Evolutionary conservation across 1,284 basidiomycete genomes (phyloP).

Genomic region (Ceratobasidium sp.): DNA sequence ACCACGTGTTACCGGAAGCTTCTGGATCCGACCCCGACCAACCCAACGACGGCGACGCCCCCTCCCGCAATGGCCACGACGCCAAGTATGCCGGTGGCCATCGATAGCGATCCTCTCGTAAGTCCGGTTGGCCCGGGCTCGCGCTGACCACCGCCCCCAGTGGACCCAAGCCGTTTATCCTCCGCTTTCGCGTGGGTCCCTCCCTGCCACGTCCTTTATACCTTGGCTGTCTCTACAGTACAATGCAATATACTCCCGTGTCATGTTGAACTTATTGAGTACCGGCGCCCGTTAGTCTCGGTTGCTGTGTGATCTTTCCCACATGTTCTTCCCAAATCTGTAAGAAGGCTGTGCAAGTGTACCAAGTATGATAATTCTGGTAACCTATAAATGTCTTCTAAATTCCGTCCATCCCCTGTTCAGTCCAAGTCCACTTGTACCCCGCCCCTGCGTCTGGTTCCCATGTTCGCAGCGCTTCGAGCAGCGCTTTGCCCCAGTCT

Average conservation of each 20-base stretch:
- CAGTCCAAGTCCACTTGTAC: conserved; percentile 18
- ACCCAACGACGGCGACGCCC: background rate
- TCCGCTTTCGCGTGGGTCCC: background rate
- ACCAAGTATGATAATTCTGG: background rate
- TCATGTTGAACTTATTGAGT: background rate
- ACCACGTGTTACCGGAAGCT: conserved; percentile 43
- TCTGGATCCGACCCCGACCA: conserved; percentile 30
- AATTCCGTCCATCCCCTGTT: conserved; percentile 2
- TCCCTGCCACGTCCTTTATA: conserved; percentile 7
- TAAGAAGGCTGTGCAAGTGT: background rate
- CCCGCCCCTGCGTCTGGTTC: conserved; percentile 48
- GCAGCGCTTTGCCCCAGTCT: conserved; percentile 80
- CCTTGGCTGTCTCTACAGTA: background rate
- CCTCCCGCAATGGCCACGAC: background rate
- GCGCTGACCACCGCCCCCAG: background rate
- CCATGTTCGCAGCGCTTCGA: conserved; percentile 76
- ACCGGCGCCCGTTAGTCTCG: background rate
- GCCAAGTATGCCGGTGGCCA: background rate
- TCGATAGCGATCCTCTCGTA: background rate
- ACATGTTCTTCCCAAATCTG: background rate
- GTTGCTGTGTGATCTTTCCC: conserved; percentile 16
- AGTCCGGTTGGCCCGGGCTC: background rate
- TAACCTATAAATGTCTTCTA: background rate
- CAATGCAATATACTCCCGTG: background rate
- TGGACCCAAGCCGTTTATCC: background rate